Evolutionary conservation across 805 yeast species (phyloP).

Genomic region (Cyberlindnera petersonii): DNA sequence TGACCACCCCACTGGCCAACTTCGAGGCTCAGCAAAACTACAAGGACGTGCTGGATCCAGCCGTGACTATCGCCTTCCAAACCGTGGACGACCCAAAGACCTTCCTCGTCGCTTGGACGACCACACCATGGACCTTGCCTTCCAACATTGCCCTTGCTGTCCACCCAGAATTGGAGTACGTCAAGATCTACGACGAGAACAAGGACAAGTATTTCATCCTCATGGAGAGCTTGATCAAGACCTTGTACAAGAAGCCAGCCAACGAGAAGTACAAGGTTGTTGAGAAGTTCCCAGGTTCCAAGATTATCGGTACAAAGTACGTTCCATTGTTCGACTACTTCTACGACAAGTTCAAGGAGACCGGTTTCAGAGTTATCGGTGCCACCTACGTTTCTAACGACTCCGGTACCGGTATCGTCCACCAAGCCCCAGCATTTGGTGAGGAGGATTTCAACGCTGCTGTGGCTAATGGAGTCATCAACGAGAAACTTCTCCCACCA

Average conservation of each 20-base stretch:
- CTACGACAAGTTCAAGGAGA: conserved; percentile 64
- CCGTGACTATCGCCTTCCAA: conserved; percentile 88
- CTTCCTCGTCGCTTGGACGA: conserved; percentile 94
- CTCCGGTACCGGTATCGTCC: conserved; percentile 99
- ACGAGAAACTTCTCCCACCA: conserved; percentile 70
- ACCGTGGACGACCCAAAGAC: conserved; percentile 77
- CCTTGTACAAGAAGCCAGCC: conserved; percentile 92
- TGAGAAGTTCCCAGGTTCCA: conserved; percentile 75
- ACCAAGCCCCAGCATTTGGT: conserved; percentile 98
- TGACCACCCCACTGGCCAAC: conserved; percentile 93
- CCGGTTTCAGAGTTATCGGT: conserved; percentile 77
- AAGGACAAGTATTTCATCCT: conserved; percentile 76
- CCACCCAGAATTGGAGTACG: conserved; percentile 85
- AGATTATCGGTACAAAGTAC: conserved; percentile 75
- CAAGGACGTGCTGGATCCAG: conserved; percentile 96
- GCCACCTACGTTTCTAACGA: conserved; percentile 87
- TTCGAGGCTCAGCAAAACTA: conserved; percentile 98
- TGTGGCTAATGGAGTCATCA: conserved; percentile 68
- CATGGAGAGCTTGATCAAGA: conserved; percentile 74
- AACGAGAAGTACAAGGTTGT: conserved; percentile 82
- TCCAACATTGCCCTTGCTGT: conserved; percentile 91
- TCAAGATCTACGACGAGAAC: conserved; percentile 88
- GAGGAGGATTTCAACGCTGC: conserved; percentile 94
- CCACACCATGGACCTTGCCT: conserved; percentile 99
- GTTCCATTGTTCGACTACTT: conserved; percentile 83